Evolutionary conservation across 768 basidiomycete species (phyloP).

Genomic region (Lactarius hengduanensis): DNA sequence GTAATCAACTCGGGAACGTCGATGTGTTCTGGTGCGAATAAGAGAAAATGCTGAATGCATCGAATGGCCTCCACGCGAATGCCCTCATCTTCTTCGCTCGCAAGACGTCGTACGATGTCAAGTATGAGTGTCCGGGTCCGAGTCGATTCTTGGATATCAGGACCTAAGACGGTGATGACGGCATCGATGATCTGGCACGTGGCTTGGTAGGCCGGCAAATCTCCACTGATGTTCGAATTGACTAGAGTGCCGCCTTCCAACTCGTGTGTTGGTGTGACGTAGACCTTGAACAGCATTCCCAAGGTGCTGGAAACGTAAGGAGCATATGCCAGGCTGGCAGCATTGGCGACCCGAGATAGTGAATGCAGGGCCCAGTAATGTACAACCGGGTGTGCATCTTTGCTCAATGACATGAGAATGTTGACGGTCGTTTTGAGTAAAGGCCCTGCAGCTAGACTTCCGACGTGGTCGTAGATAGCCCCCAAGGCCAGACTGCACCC

Average conservation of each 20-base stretch:
- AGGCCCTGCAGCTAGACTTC: conserved; percentile 91
- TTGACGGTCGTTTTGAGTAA: conserved; percentile 95
- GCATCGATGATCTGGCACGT: conserved; percentile 92
- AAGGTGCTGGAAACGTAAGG: conserved; percentile 87
- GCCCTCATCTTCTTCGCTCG: conserved; percentile 80
- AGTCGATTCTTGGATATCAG: conserved; percentile 88
- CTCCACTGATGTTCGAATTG: conserved; percentile 84
- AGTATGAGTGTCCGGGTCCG: conserved; percentile 78
- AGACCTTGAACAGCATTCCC: conserved; percentile 87
- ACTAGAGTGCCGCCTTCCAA: conserved; percentile 82
- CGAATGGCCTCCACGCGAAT: conserved; percentile 92
- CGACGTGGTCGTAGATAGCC: conserved; percentile 87
- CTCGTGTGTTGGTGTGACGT: conserved; percentile 88
- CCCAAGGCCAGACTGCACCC: conserved; percentile 94
- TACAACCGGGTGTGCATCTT: conserved; percentile 94
- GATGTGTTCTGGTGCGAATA: conserved; percentile 88
- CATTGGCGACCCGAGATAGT: conserved; percentile 81
- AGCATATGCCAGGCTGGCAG: conserved; percentile 88
- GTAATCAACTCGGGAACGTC: conserved; percentile 77
- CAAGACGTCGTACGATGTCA: conserved; percentile 83
- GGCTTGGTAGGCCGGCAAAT: conserved; percentile 88
- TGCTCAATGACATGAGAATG: conserved; percentile 90
- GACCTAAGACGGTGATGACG: conserved; percentile 89
- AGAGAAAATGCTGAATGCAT: conserved; percentile 94
- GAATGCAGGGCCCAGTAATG: conserved; percentile 92